phyloP scores from a whole-genome alignment of 768 basidiomycete species.

The Multifurca ochricompacta region DNA sequence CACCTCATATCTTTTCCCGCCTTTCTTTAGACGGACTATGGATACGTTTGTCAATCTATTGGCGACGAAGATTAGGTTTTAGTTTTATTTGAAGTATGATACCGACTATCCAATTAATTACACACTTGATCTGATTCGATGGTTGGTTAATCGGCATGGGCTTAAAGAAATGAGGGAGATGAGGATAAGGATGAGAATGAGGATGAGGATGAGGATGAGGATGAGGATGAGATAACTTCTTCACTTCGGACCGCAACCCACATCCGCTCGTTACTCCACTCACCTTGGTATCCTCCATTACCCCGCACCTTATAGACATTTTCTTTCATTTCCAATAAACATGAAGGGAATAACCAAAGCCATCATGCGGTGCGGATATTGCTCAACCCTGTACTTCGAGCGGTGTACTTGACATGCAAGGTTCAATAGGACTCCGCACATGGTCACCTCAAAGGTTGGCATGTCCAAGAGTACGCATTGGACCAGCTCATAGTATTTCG shows the following conservation, averaged over 20 bases:
- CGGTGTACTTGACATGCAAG: not conserved
- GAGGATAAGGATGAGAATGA: too few relatives aligned
- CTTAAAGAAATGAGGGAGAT: not conserved
- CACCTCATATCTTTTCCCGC: conserved; percentile 96
- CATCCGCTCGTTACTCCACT: not conserved
- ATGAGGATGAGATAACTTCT: too few relatives aligned
- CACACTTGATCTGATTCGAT: conserved; percentile 56
- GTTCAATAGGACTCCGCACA: conserved; percentile 71
- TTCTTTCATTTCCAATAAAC: not conserved
- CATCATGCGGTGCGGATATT: conserved; percentile 52
- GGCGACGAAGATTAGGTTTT: not conserved
- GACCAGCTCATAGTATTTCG: not conserved
- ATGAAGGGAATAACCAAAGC: conserved; percentile 78
- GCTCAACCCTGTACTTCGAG: too few relatives aligned
- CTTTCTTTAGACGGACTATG: conserved; percentile 92
- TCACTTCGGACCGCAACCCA: too few relatives aligned
- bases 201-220: too few relatives aligned
- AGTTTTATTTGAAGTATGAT: not conserved
- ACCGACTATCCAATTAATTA: not conserved
- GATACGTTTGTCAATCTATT: conserved; percentile 97
- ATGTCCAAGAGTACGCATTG: conserved; percentile 74
- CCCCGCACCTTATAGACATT: not conserved
- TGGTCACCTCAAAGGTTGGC: conserved; percentile 81
- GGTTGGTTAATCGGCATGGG: conserved; percentile 66
- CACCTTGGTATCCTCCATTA: not conserved